Evolutionary conservation across 352 stramenopile genomes (phyloP).

Genomic region (Phytophthora meadii): DNA sequence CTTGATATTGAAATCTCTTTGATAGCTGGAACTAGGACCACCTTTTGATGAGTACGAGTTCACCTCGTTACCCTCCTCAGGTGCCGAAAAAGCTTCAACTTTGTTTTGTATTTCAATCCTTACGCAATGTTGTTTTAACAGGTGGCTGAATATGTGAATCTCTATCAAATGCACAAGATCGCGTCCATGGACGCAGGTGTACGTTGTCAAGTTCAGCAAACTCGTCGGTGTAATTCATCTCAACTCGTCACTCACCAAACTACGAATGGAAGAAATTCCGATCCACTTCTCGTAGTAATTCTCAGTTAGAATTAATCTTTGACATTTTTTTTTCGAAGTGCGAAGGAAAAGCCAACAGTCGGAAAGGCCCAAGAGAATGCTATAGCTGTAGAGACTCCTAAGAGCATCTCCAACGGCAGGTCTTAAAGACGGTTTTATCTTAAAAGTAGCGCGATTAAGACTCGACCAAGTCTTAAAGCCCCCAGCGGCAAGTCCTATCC

Average conservation of each 20-base stretch:
- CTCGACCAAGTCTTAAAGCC: too few species aligned
- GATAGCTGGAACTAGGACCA: conserved; percentile 69
- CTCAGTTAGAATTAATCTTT: not conserved
- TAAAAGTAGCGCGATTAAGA: too few species aligned
- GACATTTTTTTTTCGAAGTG: not conserved
- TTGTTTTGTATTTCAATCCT: conserved; percentile 1
- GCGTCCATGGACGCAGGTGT: conserved; percentile 87
- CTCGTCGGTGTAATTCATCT: conserved; percentile 76
- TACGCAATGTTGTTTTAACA: conserved; percentile 13
- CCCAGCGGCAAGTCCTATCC: too few species aligned
- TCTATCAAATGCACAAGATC: conserved; percentile 77
- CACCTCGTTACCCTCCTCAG: conserved; percentile 76
- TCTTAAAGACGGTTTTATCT: too few species aligned
- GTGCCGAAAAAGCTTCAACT: not conserved
- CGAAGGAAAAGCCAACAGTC: conserved; percentile 7
- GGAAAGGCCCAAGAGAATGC: not conserved
- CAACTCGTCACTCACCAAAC: conserved; percentile 62
- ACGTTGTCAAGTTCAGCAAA: conserved; percentile 76
- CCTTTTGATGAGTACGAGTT: conserved; percentile 73
- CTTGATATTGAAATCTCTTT: conserved; percentile 3
- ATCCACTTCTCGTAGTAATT: conserved; percentile 35
- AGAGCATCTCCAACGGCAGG: too few species aligned
- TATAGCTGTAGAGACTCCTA: too few species aligned
- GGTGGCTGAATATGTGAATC: conserved; percentile 72
- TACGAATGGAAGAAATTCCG: conserved; percentile 55